phyloP scores from a whole-genome alignment of 140 eudicot genomes.

The Flaveria floridana region DNA sequence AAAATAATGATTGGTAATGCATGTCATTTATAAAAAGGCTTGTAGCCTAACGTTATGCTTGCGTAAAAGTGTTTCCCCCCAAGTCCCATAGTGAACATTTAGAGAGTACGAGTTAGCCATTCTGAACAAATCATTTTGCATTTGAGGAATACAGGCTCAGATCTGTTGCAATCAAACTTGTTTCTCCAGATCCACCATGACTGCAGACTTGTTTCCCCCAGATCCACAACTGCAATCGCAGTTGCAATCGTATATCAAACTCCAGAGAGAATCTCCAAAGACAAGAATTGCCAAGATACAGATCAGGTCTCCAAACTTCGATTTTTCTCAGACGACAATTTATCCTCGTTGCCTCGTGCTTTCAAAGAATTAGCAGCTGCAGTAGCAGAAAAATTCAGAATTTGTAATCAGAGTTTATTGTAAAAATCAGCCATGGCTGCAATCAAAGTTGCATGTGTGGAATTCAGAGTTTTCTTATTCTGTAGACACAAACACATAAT shows the following conservation, averaged over 20 bases:
- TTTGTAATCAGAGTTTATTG: too few relatives aligned
- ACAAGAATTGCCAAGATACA: constrained; percentile 35
- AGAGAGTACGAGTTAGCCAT: too few relatives aligned
- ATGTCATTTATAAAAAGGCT: background rate
- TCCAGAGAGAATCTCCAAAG: background rate
- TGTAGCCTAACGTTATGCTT: too few relatives aligned
- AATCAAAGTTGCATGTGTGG: too few relatives aligned
- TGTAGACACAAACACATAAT: too few relatives aligned
- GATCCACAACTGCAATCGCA: constrained; percentile 22
- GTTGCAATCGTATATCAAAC: constrained; percentile 21
- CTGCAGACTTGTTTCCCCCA: background rate
- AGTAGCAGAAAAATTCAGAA: too few relatives aligned
- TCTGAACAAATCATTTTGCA: background rate
- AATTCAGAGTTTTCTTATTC: too few relatives aligned
- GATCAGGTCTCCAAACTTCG: constrained; percentile 21
- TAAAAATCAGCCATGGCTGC: too few relatives aligned
- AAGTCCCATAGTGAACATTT: too few relatives aligned
- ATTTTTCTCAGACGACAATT: constrained; percentile 24
- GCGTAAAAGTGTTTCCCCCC: too few relatives aligned
- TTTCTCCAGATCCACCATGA: constrained; percentile 30
- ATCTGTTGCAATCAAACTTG: constrained; percentile 19
- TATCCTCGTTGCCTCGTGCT: constrained; percentile 37
- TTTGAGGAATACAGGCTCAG: constrained; percentile 12
- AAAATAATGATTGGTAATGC: background rate
- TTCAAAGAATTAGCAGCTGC: background rate